Base-by-base conservation (phyloP, 2,329 filamentous ascomycete species). In the Epichloe hybrida region DNA sequence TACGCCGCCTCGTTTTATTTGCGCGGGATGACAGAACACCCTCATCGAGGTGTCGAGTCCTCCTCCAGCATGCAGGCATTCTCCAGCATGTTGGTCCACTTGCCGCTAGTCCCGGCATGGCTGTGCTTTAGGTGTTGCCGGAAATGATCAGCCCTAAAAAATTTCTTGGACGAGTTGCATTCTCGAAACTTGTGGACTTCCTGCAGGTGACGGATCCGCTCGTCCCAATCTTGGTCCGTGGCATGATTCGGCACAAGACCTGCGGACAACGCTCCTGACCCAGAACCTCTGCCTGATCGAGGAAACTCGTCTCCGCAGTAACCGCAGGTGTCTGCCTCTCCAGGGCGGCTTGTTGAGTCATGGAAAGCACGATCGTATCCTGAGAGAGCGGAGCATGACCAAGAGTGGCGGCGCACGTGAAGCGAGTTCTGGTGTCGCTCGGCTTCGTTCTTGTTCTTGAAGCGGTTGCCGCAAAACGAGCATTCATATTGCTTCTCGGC, bases 401-500 rank as follows among this genome's bases (percentile, higher is more conserved):
- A 98, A 46, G 90, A 96, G 69, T 97, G 89, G 23, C 86, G 83
- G 36, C 91, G 82, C 8, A 97, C 77, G 66, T 97, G 91, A 11
- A 97, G 79, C 13, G 90, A 95, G 62, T 96, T 97, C 62, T 95
- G 90, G 64, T 97, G 91, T 35, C 93, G 81, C 67, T 97, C 91
- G 2, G 90, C 90, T 70, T 97, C 93, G 61, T 97, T 97, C 70
- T 97, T 97, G 71, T 97, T 97, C 70, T 97, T 97, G 74, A 97
- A 97, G 11, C 91, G 83, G 64, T 96, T 96, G 41, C 86, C 86
- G 66, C 91, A 97, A 65, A 88, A 97, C 31, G 81, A 78, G 67
- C 91, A 97, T 55, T 87, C 87, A 66, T 96, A 97, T 68, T 97
- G 91, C 68, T 97, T 97, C 68, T 97, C 93, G 63, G 88, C 83